phyloP scores from a whole-genome alignment of 2,329 filamentous ascomycete species.

The Paraphaeosphaeria sporulosa region DNA sequence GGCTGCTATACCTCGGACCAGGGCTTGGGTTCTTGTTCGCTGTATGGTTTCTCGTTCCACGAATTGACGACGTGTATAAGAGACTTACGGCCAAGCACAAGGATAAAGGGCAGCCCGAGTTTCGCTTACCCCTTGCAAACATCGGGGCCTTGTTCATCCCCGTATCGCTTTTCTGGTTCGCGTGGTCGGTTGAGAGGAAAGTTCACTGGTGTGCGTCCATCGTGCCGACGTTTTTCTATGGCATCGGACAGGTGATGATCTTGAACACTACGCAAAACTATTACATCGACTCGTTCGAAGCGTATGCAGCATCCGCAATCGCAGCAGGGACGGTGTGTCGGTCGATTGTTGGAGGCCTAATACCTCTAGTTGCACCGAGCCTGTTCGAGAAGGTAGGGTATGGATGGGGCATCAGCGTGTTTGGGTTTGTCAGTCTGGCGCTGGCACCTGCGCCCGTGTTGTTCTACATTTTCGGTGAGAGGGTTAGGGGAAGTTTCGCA shows the following conservation, averaged over 20 bases:
- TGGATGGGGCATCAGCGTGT: constrained; percentile 60
- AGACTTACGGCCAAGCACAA: constrained; percentile 50
- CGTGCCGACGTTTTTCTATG: constrained; percentile 57
- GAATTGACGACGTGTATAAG: constrained; percentile 59
- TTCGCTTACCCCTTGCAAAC: constrained; percentile 55
- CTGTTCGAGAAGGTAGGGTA: constrained; percentile 56
- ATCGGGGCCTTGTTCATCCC: constrained; percentile 55
- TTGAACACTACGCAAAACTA: constrained; percentile 63
- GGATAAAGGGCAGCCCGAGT: constrained; percentile 53
- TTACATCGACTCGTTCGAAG: constrained; percentile 61
- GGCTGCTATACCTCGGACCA: constrained; percentile 55
- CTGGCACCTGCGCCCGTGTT: constrained; percentile 59
- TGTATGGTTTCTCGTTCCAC: constrained; percentile 56
- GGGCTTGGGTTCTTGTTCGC: constrained; percentile 54
- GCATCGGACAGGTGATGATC: constrained; percentile 62
- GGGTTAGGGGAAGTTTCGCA: constrained; percentile 53
- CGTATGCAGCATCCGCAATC: constrained; percentile 59
- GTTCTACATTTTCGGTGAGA: constrained; percentile 58
- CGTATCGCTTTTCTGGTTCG: constrained; percentile 52
- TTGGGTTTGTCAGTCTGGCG: constrained; percentile 54
- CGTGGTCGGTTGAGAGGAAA: constrained; percentile 53
- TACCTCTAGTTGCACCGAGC: constrained; percentile 55
- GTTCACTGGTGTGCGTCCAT: constrained; percentile 53
- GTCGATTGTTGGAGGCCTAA: constrained; percentile 55
- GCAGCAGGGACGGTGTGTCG: constrained; percentile 59